phyloP scores from a whole-genome alignment of 805 yeast genomes.

The Millerozyma acaciae region DNA sequence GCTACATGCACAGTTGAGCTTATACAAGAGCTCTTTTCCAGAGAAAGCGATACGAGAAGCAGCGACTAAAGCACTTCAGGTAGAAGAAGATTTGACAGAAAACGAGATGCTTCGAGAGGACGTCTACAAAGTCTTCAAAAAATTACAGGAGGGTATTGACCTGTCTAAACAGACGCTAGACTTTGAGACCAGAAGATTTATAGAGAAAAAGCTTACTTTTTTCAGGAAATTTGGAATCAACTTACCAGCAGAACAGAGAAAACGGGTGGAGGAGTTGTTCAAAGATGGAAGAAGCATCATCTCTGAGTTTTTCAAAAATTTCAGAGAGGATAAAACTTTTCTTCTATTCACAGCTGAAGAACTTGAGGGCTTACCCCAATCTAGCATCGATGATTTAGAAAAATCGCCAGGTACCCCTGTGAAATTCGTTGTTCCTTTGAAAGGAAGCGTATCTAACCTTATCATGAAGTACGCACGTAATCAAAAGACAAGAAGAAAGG shows the following conservation, averaged over 20 bases:
- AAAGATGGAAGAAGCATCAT: constrained; percentile 56
- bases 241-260: constrained; percentile 51
- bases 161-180: constrained; percentile 32
- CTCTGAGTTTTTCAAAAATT: constrained; percentile 57
- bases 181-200: constrained; percentile 53
- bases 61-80: too few relatives aligned
- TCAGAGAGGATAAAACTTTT: constrained; percentile 67
- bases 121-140: constrained; percentile 55
- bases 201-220: constrained; percentile 53
- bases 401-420: constrained; percentile 40
- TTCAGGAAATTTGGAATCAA: constrained; percentile 70
- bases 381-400: constrained; percentile 56
- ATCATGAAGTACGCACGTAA: constrained; percentile 64
- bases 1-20: too few relatives aligned
- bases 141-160: constrained; percentile 39
- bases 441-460: too few relatives aligned
- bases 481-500: constrained; percentile 61
- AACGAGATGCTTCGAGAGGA: too few relatives aligned
- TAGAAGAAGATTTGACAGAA: too few relatives aligned
- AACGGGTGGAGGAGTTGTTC: constrained; percentile 53
- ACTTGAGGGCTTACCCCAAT: constrained; percentile 70
- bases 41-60: too few relatives aligned
- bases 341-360: constrained; percentile 59
- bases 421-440: constrained; percentile 64
- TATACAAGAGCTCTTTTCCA: too few relatives aligned